Percentiles rank a stretch among this genome's conserved stretches.
Conservation (phyloP, 495 filamentous ascomycete genomes). For the Penicillium cosmopolitanum region DNA sequence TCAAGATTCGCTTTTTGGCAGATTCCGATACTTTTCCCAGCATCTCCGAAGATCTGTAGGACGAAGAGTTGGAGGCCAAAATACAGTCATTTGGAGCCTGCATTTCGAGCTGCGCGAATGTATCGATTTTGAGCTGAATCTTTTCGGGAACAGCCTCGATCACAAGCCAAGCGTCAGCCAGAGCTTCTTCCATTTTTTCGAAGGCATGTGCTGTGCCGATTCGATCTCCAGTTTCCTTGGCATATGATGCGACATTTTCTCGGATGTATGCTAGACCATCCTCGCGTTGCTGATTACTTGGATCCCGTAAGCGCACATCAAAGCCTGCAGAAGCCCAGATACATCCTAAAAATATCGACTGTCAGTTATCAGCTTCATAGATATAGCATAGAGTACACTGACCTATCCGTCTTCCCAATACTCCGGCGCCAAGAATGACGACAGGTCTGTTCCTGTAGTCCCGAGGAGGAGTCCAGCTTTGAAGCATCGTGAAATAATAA, state of each 20-base stretch:
- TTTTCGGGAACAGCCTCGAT: conserved; percentile 61
- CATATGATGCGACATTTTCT: conserved; percentile 38
- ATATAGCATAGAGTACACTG: too few relatives aligned
- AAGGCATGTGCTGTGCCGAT: conserved; percentile 34
- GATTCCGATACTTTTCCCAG: conserved; percentile 41
- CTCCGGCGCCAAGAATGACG: conserved; percentile 48
- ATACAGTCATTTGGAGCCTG: conserved; percentile 49
- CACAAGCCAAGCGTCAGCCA: conserved; percentile 51
- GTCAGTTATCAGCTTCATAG: not conserved
- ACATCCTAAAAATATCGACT: conserved; percentile 21
- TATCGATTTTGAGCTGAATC: conserved; percentile 51
- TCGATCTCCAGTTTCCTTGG: conserved; percentile 29
- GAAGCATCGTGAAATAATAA: conserved; percentile 9
- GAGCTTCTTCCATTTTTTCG: conserved; percentile 36
- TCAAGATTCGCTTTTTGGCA: conserved; percentile 39
- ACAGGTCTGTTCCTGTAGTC: conserved; percentile 44
- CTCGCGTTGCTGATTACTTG: conserved; percentile 35
- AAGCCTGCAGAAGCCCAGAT: conserved; percentile 48
- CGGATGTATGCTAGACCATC: conserved; percentile 42
- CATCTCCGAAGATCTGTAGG: conserved; percentile 51
- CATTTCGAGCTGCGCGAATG: conserved; percentile 51
- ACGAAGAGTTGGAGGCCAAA: conserved; percentile 55
- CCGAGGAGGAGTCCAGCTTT: conserved; percentile 35
- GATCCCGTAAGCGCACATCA: conserved; percentile 46
- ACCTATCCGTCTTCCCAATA: conserved; percentile 51